These are phyloP conservation scores for Cyclotella distinguenda DNA, from an alignment of 108 stramenopile species.

Conservation along the genomic window DNA sequence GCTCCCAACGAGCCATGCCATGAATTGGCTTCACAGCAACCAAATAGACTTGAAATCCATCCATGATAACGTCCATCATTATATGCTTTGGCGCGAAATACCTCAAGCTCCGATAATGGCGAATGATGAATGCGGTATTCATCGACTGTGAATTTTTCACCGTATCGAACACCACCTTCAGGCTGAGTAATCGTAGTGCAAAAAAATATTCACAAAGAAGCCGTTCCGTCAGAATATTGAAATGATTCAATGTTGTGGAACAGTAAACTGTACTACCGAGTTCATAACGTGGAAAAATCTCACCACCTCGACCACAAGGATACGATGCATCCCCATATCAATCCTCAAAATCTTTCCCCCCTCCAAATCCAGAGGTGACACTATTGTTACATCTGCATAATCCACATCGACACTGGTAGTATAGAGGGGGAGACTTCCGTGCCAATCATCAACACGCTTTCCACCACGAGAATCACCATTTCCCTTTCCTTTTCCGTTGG, in stretches of 20 bases:
- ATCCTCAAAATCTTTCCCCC: slow-evolving; percentile 14
- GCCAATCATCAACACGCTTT: background rate
- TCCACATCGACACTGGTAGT: slow-evolving; percentile 24
- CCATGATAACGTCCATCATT: slow-evolving; percentile 19
- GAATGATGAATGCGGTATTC: slow-evolving; percentile 20
- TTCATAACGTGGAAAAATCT: too few species aligned
- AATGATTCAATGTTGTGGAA: too few species aligned
- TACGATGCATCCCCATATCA: slow-evolving; percentile 17
- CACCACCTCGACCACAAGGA: slow-evolving; percentile 18
- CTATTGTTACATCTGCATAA: slow-evolving; percentile 21
- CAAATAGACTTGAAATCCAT: slow-evolving; percentile 19
- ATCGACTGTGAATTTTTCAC: slow-evolving; percentile 19
- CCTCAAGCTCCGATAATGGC: slow-evolving; percentile 5
- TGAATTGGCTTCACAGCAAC: slow-evolving; percentile 12
- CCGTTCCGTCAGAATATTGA: background rate
- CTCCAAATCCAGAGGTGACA: slow-evolving; percentile 15
- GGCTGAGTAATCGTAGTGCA: background rate
- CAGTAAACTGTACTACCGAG: too few species aligned
- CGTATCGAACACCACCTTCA: slow-evolving; percentile 18
- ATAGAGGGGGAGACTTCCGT: slow-evolving; percentile 6
- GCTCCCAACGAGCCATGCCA: slow-evolving; percentile 11
- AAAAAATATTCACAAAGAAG: background rate
- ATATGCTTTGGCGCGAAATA: background rate
- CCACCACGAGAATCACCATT: background rate
- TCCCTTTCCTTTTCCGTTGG: background rate